phyloP scores from a whole-genome alignment of 208 protist genomes.

The Trypanosoma platydactyli region DNA sequence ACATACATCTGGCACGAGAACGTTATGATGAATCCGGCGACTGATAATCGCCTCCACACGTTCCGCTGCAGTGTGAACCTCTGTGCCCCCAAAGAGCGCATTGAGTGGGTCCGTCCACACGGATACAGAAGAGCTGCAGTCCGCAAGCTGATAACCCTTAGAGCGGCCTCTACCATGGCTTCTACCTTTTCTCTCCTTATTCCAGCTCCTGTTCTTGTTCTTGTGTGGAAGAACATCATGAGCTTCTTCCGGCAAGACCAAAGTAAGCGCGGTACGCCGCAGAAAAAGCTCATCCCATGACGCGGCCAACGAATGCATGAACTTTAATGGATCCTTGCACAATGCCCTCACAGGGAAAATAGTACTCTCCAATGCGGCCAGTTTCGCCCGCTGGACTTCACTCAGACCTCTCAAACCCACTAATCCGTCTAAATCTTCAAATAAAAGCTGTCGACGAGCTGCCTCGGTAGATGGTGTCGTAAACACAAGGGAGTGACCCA shows the following conservation, averaged over 20 bases:
- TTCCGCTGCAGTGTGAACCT: constrained; percentile 13
- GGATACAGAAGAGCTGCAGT: constrained; percentile 3
- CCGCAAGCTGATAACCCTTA: not conserved
- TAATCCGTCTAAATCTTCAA: constrained; percentile 33
- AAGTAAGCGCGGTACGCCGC: constrained; percentile 47
- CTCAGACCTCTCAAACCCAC: constrained; percentile 11
- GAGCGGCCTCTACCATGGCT: not conserved
- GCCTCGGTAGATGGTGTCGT: constrained; percentile 35
- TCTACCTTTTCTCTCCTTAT: not conserved
- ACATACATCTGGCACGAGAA: constrained; percentile 71
- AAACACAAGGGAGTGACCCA: constrained; percentile 67
- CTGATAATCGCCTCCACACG: constrained; percentile 45
- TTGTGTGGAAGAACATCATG: constrained; percentile 56
- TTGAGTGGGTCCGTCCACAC: constrained; percentile 16
- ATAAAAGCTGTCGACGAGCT: constrained; percentile 34
- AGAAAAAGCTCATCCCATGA: constrained; percentile 67
- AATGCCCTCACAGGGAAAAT: constrained; percentile 40
- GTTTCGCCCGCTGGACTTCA: constrained; percentile 30
- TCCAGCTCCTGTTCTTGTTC: not conserved
- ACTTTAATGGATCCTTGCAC: constrained; percentile 45
- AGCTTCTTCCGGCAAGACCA: constrained; percentile 58
- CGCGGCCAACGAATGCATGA: constrained; percentile 43
- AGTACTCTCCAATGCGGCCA: constrained; percentile 38
- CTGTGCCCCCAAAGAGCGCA: constrained; percentile 23
- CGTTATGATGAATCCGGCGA: constrained; percentile 51